Evolutionary conservation across 2,329 filamentous ascomycete species (phyloP), one percentile per base, ranked within the genome.

Genomic region (Epichloe glyceriae): DNA sequence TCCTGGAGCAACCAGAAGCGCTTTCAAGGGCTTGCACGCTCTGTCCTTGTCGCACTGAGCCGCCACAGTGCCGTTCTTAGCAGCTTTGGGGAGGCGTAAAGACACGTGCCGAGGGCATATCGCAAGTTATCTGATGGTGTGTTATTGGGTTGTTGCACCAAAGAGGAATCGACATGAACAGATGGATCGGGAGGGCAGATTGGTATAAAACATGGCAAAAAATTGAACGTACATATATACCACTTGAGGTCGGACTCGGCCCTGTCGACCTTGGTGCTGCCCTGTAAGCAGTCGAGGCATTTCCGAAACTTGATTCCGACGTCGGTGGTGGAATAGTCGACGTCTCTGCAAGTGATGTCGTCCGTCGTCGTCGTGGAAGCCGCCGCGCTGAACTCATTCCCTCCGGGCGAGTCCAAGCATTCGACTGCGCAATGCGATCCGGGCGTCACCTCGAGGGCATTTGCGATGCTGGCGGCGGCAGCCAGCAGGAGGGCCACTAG

Each of bases 341-440:
- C 43, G 48, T 78, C 67, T 11, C 61, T 56, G 52, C 75, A 78
- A 0, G 67, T 64, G 4, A 81, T 69, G 15, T 80, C 76, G 1
- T 65, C 62, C 1, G 68, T 54, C 17, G 63, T 70, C 0, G 73
- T 79, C 4, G 58, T 66, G 0, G 74, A 71, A 4, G 62, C 57
- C 2, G 56, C 55, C 0, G 71, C 55, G 19, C 68, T 61, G 34
- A 63, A 56, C 0, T 59, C 49, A 51, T 73, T 62, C 10, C 57
- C 60, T 12, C 64, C 60, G 0, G 59, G 52, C 2, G 64, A 62
- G 52, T 74, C 68, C 4, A 75, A 57, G 50, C 77, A 80, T 2
- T 71, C 52, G 0, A 69, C 61, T 0, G 74, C 68, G 57, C 77
- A 80, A 10, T 65, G 58, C 0, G 77, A 80, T 10, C 71, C 72